Conservation (phyloP, 1,284 basidiomycete species). For the Rhodotorula sp. region DNA sequence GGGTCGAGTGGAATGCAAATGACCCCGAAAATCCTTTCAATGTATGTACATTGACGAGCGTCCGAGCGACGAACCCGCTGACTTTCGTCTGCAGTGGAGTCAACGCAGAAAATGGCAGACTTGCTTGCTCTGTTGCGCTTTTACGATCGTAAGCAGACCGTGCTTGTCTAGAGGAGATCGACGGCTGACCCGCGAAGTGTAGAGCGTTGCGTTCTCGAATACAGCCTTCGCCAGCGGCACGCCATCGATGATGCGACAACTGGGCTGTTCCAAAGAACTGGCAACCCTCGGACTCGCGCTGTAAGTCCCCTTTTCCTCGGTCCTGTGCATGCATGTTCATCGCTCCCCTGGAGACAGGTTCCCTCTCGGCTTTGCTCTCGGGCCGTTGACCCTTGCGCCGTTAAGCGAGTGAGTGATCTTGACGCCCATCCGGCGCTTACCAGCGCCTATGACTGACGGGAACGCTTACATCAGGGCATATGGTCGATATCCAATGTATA, state of each 20-base stretch:
- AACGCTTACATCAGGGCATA: background rate
- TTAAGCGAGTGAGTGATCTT: conserved; percentile 19
- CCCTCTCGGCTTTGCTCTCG: conserved; percentile 36
- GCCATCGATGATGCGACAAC: conserved; percentile 25
- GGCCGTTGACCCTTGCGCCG: conserved; percentile 27
- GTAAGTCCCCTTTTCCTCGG: background rate
- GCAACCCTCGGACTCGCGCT: conserved; percentile 29
- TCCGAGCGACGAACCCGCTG: too few relatives aligned
- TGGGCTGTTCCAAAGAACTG: conserved; percentile 24
- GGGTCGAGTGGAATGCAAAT: conserved; percentile 26
- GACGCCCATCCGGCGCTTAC: too few relatives aligned
- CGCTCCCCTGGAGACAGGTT: conserved; percentile 12
- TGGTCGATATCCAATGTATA: conserved; percentile 51
- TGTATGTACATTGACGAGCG: conserved; percentile 4
- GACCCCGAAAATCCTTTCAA: conserved; percentile 38
- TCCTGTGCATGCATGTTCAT: background rate
- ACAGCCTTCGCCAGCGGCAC: conserved; percentile 31
- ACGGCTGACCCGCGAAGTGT: background rate
- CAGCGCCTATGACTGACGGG: background rate
- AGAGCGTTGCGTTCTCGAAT: conserved; percentile 22
- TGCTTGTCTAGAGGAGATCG: too few relatives aligned
- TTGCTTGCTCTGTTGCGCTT: conserved; percentile 22
- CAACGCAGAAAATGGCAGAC: conserved; percentile 34
- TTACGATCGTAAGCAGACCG: conserved; percentile 26
- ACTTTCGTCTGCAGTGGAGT: conserved; percentile 22